Conservation (phyloP, 2,329 filamentous ascomycete genomes). For the Xylaria sp. region DNA sequence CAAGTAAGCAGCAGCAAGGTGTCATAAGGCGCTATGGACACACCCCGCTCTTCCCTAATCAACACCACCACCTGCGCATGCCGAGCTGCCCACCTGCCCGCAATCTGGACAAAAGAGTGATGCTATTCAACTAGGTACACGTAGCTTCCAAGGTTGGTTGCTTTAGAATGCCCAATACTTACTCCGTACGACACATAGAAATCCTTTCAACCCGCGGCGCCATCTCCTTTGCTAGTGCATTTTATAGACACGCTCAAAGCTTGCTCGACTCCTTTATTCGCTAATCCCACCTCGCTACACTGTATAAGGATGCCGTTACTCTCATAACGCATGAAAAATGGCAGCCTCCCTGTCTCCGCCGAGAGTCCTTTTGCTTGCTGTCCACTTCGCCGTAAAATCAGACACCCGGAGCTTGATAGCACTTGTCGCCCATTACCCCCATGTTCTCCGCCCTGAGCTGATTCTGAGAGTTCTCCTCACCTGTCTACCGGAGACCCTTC, state of each 20-base stretch:
- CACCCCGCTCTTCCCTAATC: background rate
- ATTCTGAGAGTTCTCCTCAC: constrained; percentile 76
- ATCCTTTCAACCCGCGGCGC: background rate
- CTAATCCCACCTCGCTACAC: background rate
- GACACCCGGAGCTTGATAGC: constrained; percentile 67
- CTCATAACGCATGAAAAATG: constrained; percentile 38
- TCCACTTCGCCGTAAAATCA: constrained; percentile 69
- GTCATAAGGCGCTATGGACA: background rate
- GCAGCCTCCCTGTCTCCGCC: constrained; percentile 61
- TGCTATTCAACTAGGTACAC: constrained; percentile 2
- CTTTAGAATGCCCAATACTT: background rate
- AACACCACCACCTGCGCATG: background rate
- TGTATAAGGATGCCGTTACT: constrained; percentile 18
- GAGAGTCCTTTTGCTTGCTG: constrained; percentile 75
- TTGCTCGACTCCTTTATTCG: too few relatives aligned
- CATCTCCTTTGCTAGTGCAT: background rate
- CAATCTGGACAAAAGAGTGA: constrained; percentile 7
- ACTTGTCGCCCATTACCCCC: constrained; percentile 61
- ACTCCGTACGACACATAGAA: background rate
- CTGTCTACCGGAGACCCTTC: constrained; percentile 74
- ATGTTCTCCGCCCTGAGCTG: constrained; percentile 67
- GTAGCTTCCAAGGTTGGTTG: too few relatives aligned
- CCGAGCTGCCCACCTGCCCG: background rate
- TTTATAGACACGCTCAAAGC: background rate
- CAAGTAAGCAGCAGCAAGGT: background rate